Evolutionary conservation across 805 yeast species (phyloP), one percentile per base, ranked within the genome.

Genomic region (Jamesozyma hellenica): DNA sequence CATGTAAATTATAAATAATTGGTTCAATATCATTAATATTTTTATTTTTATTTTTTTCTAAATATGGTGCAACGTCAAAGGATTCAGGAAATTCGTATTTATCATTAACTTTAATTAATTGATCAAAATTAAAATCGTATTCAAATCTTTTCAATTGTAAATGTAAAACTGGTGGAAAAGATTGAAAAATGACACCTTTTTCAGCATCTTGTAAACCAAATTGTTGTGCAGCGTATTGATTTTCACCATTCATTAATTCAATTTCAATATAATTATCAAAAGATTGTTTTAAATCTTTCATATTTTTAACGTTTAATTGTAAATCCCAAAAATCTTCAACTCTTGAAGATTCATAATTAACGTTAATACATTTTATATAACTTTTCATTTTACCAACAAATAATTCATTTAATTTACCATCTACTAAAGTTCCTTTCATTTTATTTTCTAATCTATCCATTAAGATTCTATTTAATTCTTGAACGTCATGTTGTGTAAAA

Each of bases 311-410:
- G 53, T 92, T 92, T 44, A 92, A 67, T 61, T 92, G 98, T 45
- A 92, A 83, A 66, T 92, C 98, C 99, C 99, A 92, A 55, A 83
- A 92, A 56, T 92, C 97, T 60, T 92, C 99, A 3, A 72, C 75
- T 45, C 96, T 73, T 3, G 95, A 77, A 30, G 94, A 82, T 64
- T 92, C 97, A 58, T 85, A 92, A 38, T 88, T 86, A 12, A 92
- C 96, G 58, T 90, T 76, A 33, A 90, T 74, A 64, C 99, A 92
- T 59, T 86, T 82, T 53, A 92, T 84, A 56, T 76, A 92, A 49
- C 95, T 83, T 61, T 84, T 90, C 97, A 90, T 92, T 60, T 83
- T 87, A 10, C 97, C 99, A 13, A 92, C 97, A 65, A 92, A 92
- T 2, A 88, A 72, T 42, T 84, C 81, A 53, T 76, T 82, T 41